Base-by-base conservation (phyloP, 2,329 filamentous ascomycete species). In the Biscogniauxia marginata region DNA sequence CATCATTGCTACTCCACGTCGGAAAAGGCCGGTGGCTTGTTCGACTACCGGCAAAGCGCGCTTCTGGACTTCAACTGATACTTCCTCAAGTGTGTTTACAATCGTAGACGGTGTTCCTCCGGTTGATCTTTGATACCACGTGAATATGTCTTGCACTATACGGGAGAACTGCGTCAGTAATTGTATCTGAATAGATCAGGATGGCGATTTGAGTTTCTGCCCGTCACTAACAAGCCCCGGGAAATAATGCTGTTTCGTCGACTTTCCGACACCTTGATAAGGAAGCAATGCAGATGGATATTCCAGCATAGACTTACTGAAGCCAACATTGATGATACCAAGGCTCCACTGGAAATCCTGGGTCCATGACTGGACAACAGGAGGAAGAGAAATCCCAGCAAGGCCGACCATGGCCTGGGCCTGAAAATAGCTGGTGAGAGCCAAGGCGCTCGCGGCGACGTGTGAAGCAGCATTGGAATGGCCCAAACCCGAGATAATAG, bases 331-430 rank as follows among this genome's bases (percentile, higher is more conserved):
- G 67, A 98, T 96, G 67, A 98, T 92, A 66, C 93, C 93, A 91
- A 98, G 95, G 69, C 89, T 96, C 93, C 93, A 98, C 71, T 96
- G 90, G 77, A 98, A 97, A 75, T 97, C 93, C 76, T 97, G 93
- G 1, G 93, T 96, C 93, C 93, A 98, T 0, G 93, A 84, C 67
- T 90, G 83, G 53, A 96, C 93, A 59, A 96, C 90, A 0, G 93
- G 93, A 8, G 93, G 93, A 53, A 96, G 83, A 47, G 82, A 80
- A 13, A 97, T 88, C 19, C 88, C 84, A 53, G 88, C 90, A 74
- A 97, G 87, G 61, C 93, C 93, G 67, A 96, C 81, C 74, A 97
- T 91, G 22, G 93, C 93, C 74, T 96, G 93, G 4, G 91, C 86
- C 75, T 98, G 93, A 81, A 97, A 96, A 75, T 95, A 97, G 59